Evolutionary conservation across 2,329 filamentous ascomycete genomes (phyloP).

Genomic region (Teratosphaeria zuluensis): DNA sequence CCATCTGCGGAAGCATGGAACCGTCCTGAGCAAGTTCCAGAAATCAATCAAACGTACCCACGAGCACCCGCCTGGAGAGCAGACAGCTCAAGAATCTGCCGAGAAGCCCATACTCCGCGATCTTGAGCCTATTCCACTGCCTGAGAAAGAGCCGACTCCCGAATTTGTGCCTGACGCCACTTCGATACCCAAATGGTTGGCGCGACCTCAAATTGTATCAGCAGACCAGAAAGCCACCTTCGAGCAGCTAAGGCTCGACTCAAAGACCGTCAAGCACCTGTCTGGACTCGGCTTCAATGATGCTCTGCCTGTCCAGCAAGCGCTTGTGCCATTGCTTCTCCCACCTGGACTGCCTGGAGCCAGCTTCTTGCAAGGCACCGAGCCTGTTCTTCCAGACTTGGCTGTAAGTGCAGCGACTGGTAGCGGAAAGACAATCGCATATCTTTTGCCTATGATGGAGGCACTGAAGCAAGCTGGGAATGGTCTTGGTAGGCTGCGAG

Average conservation of each 20-base stretch:
- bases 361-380: slow-evolving; percentile 16
- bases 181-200: slow-evolving; percentile 71
- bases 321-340: slow-evolving; percentile 69
- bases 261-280: slow-evolving; percentile 52
- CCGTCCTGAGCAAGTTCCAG: slow-evolving; percentile 37
- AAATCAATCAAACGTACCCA: slow-evolving; percentile 18
- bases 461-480: slow-evolving; percentile 53
- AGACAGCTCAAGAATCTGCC: slow-evolving; percentile 3
- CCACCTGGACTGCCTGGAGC: slow-evolving; percentile 37
- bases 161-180: slow-evolving; percentile 59
- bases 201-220: slow-evolving; percentile 60
- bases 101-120: slow-evolving; percentile 36
- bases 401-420: slow-evolving; percentile 89
- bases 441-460: slow-evolving; percentile 75
- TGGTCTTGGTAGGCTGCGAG: slow-evolving; percentile 58
- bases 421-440: slow-evolving; percentile 90
- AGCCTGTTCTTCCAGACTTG: slow-evolving; percentile 51
- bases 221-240: slow-evolving; percentile 54
- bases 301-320: slow-evolving; percentile 71
- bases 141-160: slow-evolving; percentile 50
- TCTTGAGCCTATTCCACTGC: slow-evolving; percentile 62
- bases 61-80: not conserved
- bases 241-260: slow-evolving; percentile 51
- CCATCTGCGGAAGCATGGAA: slow-evolving; percentile 21
- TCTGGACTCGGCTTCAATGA: slow-evolving; percentile 57